A percentile compares a stretch with the other conserved stretches of the same genome.
phyloP scores from a whole-genome alignment of 1,284 basidiomycete genomes.

The Ceratobasidium sp. region DNA sequence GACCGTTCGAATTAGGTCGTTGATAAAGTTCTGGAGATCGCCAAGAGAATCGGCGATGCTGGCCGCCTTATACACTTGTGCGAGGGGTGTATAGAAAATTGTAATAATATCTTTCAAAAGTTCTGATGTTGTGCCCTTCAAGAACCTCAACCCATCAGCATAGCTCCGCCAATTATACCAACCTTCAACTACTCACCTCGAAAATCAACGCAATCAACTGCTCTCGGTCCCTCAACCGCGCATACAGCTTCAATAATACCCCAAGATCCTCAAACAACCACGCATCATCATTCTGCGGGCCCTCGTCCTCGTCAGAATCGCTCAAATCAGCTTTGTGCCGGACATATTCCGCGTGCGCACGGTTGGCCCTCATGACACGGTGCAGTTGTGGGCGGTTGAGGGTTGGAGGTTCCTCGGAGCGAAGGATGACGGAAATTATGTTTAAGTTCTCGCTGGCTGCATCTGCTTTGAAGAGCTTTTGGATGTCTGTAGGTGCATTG shows the following conservation, averaged over 20 bases:
- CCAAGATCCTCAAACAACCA: slow-evolving; percentile 95
- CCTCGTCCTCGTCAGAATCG: slow-evolving; percentile 93
- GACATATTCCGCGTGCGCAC: slow-evolving; percentile 82
- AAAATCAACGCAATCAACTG: slow-evolving; percentile 95
- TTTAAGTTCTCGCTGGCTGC: slow-evolving; percentile 86
- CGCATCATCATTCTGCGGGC: slow-evolving; percentile 91
- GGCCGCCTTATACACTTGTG: slow-evolving; percentile 97
- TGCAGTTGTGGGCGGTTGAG: slow-evolving; percentile 83
- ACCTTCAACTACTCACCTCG: slow-evolving; percentile 72
- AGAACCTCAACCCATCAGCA: slow-evolving; percentile 10
- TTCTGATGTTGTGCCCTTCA: slow-evolving; percentile 92
- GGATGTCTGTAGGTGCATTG: slow-evolving; percentile 88
- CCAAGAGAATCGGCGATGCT: slow-evolving; percentile 95
- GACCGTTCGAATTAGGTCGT: slow-evolving; percentile 95
- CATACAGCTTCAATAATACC: slow-evolving; percentile 82
- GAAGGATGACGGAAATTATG: slow-evolving; percentile 85
- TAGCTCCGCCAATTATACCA: neutral
- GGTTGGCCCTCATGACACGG: slow-evolving; percentile 79
- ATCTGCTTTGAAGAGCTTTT: slow-evolving; percentile 83
- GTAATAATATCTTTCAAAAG: slow-evolving; percentile 98
- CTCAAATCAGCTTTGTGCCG: slow-evolving; percentile 71
- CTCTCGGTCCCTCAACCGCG: slow-evolving; percentile 88
- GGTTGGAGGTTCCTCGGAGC: slow-evolving; percentile 81
- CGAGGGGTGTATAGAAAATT: slow-evolving; percentile 98
- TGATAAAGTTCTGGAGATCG: slow-evolving; percentile 95